Percentiles rank a stretch among this genome's conserved stretches.
phyloP scores from a whole-genome alignment of 495 filamentous ascomycete species.

The Schizothecium vesticola region DNA sequence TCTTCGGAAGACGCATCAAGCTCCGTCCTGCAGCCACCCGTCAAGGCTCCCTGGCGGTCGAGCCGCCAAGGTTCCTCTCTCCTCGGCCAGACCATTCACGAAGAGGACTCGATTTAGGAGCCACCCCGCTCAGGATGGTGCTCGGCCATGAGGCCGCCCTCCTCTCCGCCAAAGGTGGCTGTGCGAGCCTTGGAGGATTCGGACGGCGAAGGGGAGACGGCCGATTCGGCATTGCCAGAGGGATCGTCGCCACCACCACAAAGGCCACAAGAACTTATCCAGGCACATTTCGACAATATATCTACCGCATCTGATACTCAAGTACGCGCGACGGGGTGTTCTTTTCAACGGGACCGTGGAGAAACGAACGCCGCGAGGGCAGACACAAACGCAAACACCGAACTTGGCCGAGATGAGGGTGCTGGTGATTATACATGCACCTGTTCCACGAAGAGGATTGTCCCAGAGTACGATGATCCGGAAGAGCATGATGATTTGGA shows the following conservation, averaged over 20 bases:
- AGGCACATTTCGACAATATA: background rate
- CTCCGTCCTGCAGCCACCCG: background rate
- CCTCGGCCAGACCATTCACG: constrained; percentile 56
- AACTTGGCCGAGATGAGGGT: background rate
- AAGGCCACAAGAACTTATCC: background rate
- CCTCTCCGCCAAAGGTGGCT: too few relatives aligned
- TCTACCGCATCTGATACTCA: background rate
- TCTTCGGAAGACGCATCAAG: background rate
- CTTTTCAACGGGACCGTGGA: background rate
- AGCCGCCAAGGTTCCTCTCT: constrained; percentile 32
- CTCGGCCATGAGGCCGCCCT: background rate
- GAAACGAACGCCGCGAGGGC: background rate
- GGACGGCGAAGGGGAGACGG: background rate
- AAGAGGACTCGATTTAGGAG: constrained; percentile 44
- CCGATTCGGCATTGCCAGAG: background rate
- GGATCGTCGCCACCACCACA: background rate
- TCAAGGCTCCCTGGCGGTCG: background rate
- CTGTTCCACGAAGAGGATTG: too few relatives aligned
- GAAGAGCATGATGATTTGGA: too few relatives aligned
- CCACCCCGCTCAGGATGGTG: background rate
- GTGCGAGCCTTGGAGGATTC: background rate
- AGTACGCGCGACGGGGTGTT: background rate
- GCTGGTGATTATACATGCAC: too few relatives aligned
- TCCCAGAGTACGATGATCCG: too few relatives aligned
- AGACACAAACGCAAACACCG: background rate